Conservation (phyloP, 176 grass and related monocot genomes). For the Carex cristatella region DNA sequence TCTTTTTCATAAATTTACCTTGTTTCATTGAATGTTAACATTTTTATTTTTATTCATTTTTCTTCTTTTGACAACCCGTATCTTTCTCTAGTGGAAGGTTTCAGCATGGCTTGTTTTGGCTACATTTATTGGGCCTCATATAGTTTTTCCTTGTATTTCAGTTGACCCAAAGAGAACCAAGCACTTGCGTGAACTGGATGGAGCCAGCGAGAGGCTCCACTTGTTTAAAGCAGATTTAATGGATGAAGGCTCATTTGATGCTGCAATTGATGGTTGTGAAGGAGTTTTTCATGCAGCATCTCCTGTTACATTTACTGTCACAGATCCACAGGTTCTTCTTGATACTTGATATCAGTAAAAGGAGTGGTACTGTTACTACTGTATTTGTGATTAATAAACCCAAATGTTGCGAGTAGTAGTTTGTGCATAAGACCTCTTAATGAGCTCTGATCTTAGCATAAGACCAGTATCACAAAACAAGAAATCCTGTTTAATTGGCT, state of each 20-base stretch:
- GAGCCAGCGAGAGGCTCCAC: conserved; percentile 45
- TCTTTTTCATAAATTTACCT: not conserved
- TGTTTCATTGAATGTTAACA: not conserved
- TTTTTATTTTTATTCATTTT: not conserved
- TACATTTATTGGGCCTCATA: not conserved
- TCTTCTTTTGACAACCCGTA: not conserved
- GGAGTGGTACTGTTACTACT: not conserved
- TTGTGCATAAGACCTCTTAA: not conserved
- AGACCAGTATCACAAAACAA: not conserved
- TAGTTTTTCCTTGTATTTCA: conserved; percentile 15
- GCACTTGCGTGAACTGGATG: conserved; percentile 38
- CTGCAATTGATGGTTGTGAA: conserved; percentile 38
- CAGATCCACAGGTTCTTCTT: conserved; percentile 21
- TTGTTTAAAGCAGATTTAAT: conserved; percentile 61
- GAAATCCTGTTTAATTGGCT: not conserved
- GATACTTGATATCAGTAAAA: not conserved
- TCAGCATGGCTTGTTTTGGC: not conserved
- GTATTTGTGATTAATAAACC: not conserved
- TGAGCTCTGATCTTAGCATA: not conserved
- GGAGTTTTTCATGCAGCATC: conserved; percentile 60
- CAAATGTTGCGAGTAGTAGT: not conserved
- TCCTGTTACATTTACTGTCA: conserved; percentile 20
- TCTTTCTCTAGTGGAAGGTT: not conserved
- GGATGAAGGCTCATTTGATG: conserved; percentile 30
- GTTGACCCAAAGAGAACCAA: conserved; percentile 41